Evolutionary conservation across 176 grass and related monocot genomes (phyloP).

Genomic region (Raddia guianensis): DNA sequence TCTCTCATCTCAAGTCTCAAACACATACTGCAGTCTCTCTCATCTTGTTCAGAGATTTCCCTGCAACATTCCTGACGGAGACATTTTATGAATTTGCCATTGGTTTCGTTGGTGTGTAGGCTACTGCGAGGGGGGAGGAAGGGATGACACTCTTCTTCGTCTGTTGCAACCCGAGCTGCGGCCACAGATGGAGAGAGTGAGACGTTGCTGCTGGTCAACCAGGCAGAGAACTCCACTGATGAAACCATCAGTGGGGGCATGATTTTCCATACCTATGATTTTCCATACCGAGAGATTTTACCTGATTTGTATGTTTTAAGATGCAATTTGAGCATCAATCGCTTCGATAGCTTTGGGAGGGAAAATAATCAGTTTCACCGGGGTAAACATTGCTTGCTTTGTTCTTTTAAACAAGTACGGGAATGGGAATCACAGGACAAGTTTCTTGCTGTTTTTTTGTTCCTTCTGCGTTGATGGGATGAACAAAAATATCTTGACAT

Average conservation of each 20-base stretch:
- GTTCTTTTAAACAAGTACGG: conserved; percentile 6
- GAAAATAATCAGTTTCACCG: not conserved
- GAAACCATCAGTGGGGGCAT: conserved; percentile 3
- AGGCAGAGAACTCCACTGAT: not conserved
- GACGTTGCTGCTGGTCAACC: not conserved
- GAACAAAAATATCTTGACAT: not conserved
- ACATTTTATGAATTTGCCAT: not conserved
- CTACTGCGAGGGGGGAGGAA: conserved; percentile 70
- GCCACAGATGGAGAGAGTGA: conserved; percentile 88
- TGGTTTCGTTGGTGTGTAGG: conserved; percentile 39
- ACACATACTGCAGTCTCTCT: not conserved
- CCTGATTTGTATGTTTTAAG: conserved; percentile 31
- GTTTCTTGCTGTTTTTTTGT: not conserved
- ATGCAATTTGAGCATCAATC: conserved; percentile 8
- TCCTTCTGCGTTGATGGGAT: not conserved
- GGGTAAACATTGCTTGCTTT: not conserved
- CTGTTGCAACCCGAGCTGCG: conserved; percentile 85
- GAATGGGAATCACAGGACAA: not conserved
- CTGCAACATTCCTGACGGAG: not conserved
- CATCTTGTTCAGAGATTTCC: not conserved
- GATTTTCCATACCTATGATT: conserved; percentile 32
- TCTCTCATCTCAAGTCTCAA: not conserved
- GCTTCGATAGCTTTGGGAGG: conserved; percentile 5
- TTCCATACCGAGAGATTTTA: conserved; percentile 10
- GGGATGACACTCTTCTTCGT: conserved; percentile 86